These are phyloP conservation scores for Xylaria acuta DNA, from an alignment of 495 filamentous ascomycete species.

Conservation along the genomic window DNA sequence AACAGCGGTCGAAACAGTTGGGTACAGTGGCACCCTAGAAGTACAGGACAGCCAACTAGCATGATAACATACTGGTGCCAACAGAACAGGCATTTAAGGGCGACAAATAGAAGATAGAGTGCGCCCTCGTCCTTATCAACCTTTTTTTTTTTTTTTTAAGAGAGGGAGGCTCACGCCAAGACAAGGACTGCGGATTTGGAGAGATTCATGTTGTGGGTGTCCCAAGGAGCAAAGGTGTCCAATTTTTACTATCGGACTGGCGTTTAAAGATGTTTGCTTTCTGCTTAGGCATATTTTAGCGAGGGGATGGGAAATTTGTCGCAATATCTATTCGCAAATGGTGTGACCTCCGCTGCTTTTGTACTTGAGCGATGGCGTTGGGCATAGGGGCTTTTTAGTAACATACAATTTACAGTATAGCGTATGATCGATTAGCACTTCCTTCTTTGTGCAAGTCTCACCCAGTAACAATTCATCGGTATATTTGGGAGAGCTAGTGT, in stretches of 20 bases:
- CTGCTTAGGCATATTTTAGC: not conserved
- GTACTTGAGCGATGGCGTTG: not conserved
- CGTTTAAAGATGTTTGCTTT: not conserved
- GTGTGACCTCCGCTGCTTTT: not conserved
- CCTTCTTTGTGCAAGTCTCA: not conserved
- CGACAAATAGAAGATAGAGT: constrained; percentile 3
- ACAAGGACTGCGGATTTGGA: not conserved
- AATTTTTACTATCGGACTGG: not conserved
- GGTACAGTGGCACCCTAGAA: constrained; percentile 35
- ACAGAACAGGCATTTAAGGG: not conserved
- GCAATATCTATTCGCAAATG: constrained; percentile 6
- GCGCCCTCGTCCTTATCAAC: not conserved
- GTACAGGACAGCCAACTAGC: constrained; percentile 27
- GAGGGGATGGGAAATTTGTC: not conserved
- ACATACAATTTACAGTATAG: not conserved
- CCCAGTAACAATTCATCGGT: not conserved
- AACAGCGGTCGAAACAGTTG: not conserved
- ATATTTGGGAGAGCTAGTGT: not conserved
- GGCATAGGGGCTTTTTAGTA: not conserved
- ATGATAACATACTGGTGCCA: not conserved
- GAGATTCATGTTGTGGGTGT: no score
- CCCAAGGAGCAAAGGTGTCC: not conserved
- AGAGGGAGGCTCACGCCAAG: constrained; percentile 36
- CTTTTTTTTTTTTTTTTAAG: constrained; percentile 25
- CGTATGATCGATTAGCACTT: not conserved